phyloP scores from a whole-genome alignment of 371 early-diverging fungal genomes.

The Rhizopus sp. region DNA sequence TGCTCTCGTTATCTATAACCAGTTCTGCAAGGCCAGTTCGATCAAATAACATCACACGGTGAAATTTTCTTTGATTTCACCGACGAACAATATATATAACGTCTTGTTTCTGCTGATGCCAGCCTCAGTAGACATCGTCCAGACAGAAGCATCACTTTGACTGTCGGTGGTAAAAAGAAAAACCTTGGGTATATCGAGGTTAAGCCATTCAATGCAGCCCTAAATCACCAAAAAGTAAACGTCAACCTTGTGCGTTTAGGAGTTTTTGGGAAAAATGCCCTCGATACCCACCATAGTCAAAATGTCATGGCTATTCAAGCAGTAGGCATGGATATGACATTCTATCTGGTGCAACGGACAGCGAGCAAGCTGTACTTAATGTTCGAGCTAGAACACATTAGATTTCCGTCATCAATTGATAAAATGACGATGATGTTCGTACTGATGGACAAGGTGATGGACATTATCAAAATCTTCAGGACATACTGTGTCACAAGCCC shows the following conservation, averaged over 20 bases:
- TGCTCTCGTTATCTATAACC: not conserved
- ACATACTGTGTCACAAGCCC: not conserved
- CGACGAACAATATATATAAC: not conserved
- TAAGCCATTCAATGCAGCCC: not conserved
- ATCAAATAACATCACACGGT: not conserved
- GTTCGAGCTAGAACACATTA: not conserved
- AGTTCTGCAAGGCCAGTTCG: not conserved
- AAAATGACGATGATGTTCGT: not conserved
- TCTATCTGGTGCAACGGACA: not conserved
- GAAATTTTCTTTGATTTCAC: constrained; percentile 3
- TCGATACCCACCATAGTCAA: not conserved
- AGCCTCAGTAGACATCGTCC: constrained; percentile 1
- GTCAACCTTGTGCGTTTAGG: not conserved
- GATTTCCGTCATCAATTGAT: not conserved
- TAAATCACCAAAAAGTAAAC: not conserved
- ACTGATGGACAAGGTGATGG: not conserved
- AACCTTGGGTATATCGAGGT: constrained; percentile 2
- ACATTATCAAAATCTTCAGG: not conserved
- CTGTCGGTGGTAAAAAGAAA: not conserved
- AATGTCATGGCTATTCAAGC: not conserved
- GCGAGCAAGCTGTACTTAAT: not conserved
- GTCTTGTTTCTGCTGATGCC: not conserved
- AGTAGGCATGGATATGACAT: not conserved
- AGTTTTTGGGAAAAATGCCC: not conserved
- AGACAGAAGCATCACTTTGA: constrained; percentile 1